Evolutionary conservation across 495 filamentous ascomycete species (phyloP), one percentile per base, ranked within the genome.

Genomic region (Bacidia rubella): DNA sequence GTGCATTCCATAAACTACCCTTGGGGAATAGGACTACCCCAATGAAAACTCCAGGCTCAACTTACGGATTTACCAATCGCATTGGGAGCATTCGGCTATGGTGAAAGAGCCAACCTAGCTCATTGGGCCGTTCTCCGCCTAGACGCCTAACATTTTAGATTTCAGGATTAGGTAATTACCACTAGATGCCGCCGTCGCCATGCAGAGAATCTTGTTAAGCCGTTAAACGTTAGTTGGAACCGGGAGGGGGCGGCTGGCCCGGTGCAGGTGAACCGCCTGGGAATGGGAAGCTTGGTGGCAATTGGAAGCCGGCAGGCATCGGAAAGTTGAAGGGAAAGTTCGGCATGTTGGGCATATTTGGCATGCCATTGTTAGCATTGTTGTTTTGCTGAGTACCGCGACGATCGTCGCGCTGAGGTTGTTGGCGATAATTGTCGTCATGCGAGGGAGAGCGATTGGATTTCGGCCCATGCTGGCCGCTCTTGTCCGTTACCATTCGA

Each of bases 401-500:
- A 27, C 21, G 45, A 25, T 66, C 66, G 42, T 65, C 68, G 57
- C 61, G 68, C 60, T 63, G 72, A 10, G 4, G 45, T n/a, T 25
- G 54, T 67, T 73, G 72, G 19, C 74, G 72, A 50, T 68, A 71
- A 52, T 26, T 65, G 58, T 35, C 15, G 15, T 5, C 7, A 35
- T 5, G 29, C 29, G 29, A 15, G 5, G 29, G 29, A 15, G 29
- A 69, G 35, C 83, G 77, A 50, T 75, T 80, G 0, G 83, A 87
- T 49, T 83, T 80, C 15, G 83, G 82, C 0, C 85, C 85, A 54
- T 82, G 80, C 57, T 77, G 78, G 39, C 85, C 85, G 25, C 80
- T 80, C 55, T 81, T 81, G 60, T 87, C 85, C 11, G 82, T 87
- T 55, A 80, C 76, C 74, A 90, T 86, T 19, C 87, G 85, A 52